These are phyloP conservation scores for Linum trigynum DNA, from an alignment of 345 rosid species.

Conservation along the genomic window DNA sequence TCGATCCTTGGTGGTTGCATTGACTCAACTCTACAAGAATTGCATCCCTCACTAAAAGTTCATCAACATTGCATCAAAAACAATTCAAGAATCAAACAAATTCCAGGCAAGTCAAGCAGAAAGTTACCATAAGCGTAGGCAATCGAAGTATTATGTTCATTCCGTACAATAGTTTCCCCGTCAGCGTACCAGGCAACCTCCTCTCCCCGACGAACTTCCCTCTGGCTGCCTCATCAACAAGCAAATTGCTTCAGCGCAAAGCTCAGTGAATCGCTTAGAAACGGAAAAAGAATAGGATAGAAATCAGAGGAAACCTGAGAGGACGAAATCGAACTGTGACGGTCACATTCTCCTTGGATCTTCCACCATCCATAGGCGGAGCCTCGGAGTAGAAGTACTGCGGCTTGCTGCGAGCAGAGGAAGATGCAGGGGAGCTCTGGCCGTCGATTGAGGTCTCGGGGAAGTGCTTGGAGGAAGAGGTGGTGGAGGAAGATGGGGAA, in stretches of 20 bases:
- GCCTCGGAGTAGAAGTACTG: constrained; percentile 52
- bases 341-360: constrained; percentile 82
- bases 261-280: constrained; percentile 9
- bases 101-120: neutral
- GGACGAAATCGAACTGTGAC: constrained; percentile 98
- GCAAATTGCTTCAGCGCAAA: constrained; percentile 11
- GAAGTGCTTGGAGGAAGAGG: constrained; percentile 75
- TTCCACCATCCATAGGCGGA: constrained; percentile 28
- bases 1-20: no score
- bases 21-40: no score
- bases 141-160: constrained; percentile 69
- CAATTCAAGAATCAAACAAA: neutral
- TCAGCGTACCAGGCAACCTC: constrained; percentile 99
- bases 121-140: constrained; percentile 90
- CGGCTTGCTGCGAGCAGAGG: constrained; percentile 86
- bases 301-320: constrained; percentile 41
- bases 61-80: neutral
- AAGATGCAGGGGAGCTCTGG: constrained; percentile 92
- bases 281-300: constrained; percentile 1
- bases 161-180: constrained; percentile 87
- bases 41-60: neutral
- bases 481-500: constrained; percentile 80
- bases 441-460: constrained; percentile 77
- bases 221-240: constrained; percentile 43
- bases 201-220: constrained; percentile 96